Evolutionary conservation across 2,329 filamentous ascomycete genomes (phyloP).

Genomic region (Nothomitra cinnamomea): DNA sequence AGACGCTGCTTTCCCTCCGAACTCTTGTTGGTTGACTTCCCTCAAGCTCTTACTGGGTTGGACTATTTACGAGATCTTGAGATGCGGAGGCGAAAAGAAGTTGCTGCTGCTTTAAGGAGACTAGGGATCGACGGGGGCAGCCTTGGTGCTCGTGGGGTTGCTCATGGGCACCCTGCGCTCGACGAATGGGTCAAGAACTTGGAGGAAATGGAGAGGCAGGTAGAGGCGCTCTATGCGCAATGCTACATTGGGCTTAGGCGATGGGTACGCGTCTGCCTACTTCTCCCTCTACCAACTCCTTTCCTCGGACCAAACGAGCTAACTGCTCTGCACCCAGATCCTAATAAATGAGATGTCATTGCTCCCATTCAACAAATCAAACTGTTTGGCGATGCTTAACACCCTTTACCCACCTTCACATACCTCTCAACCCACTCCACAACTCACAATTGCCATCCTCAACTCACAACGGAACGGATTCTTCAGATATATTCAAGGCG

Average conservation of each 20-base stretch:
- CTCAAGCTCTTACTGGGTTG: slow-evolving; percentile 45
- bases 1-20: slow-evolving; percentile 39
- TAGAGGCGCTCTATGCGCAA: slow-evolving; percentile 40
- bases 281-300: not conserved
- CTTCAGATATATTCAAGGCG: slow-evolving; percentile 42
- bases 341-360: slow-evolving; percentile 48
- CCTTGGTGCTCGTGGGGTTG: slow-evolving; percentile 24
- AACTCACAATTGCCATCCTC: slow-evolving; percentile 34
- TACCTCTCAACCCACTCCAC: slow-evolving; percentile 30
- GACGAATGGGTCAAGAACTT: slow-evolving; percentile 37
- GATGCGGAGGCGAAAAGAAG: slow-evolving; percentile 39
- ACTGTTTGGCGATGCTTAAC: slow-evolving; percentile 51
- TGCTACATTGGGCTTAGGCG: slow-evolving; percentile 44
- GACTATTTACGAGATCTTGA: slow-evolving; percentile 51
- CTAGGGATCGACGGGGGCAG: slow-evolving; percentile 34
- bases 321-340: slow-evolving; percentile 25
- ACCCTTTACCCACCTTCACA: slow-evolving; percentile 44
- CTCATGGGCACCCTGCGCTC: slow-evolving; percentile 34
- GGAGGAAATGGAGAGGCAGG: slow-evolving; percentile 31
- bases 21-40: slow-evolving; percentile 43
- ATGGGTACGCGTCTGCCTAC: slow-evolving; percentile 36
- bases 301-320: slow-evolving; percentile 9
- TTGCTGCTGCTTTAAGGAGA: slow-evolving; percentile 34
- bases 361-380: slow-evolving; percentile 44
- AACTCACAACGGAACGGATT: slow-evolving; percentile 41